Evolutionary conservation across 257 asterid genomes (phyloP), one percentile per base, ranked within the genome.

Genomic region (Plantago elongata): DNA sequence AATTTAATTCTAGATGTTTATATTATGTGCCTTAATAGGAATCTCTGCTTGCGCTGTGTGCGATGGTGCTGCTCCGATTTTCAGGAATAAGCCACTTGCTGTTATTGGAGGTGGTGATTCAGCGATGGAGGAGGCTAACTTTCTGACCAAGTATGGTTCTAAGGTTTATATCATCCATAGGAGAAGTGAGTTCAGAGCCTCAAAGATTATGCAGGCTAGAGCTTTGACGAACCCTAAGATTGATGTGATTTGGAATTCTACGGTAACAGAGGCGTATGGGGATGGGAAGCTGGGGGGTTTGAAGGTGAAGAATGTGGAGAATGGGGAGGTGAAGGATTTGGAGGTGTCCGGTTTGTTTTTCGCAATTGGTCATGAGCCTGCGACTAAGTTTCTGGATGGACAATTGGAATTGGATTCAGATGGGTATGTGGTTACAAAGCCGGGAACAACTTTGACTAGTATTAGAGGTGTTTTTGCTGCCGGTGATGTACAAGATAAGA

Each of bases 31-130:
- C 8, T 34, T 34, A 3, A 34, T 34, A 34, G 40, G 40, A 4
- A 34, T 93, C 46, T 89, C 97, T 1, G 96, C 99, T 18, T 93
- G 99, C 51, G 99, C 99, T 5, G 95, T 93, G 11, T 93, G 97
- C 37, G 99, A 93, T 16, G 99, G 97, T 0, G 97, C 99, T 0
- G 96, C 96, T 2, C 99, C 99, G 14, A 79, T 85, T 17, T 93
- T 93, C 54, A 83, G 95, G 38, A 75, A 87, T 74, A 89, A 89
- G 50, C 87, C 87, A 2, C 81, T 93, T 1, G 96, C 95, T 27
- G 99, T 93, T 37, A 87, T 93, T 6, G 99, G 99, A 11, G 99
- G 99, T 7, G 99, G 99, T 2, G 97, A 93, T 79, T 89, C 99
- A 4, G 97, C 99, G 0, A 93, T 89, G 97, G 99, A 93, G 67